Conservation (phyloP, 768 basidiomycete species). For the Rhodosporidiobolus sp. region DNA sequence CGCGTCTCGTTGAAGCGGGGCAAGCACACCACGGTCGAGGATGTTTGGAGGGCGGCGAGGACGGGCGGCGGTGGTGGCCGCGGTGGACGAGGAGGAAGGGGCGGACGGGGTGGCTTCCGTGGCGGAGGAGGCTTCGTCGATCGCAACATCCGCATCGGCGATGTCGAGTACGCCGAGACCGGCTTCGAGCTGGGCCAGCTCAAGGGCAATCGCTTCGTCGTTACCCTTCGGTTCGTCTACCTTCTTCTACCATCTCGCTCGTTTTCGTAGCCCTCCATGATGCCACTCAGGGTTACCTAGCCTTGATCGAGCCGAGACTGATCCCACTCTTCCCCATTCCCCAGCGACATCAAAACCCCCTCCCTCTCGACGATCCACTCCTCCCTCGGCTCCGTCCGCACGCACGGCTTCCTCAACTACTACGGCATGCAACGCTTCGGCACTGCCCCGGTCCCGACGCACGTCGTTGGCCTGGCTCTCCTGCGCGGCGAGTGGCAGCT, state of each 20-base stretch:
- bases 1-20: conserved; percentile 75
- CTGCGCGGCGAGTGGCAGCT: conserved; percentile 85
- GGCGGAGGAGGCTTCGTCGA: conserved; percentile 58
- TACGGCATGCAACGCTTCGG: conserved; percentile 99
- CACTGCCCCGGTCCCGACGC: conserved; percentile 91
- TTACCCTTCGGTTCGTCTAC: conserved; percentile 75
- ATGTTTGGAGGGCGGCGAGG: conserved; percentile 63
- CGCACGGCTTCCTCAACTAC: conserved; percentile 93
- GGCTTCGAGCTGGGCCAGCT: conserved; percentile 89
- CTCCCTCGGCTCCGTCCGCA: conserved; percentile 71
- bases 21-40: conserved; percentile 65
- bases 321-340: not conserved
- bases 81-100: conserved; percentile 34
- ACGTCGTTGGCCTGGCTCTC: conserved; percentile 85
- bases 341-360: conserved; percentile 78
- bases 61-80: conserved; percentile 49
- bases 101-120: conserved; percentile 23
- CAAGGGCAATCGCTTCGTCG: conserved; percentile 91
- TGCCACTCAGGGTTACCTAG: not conserved
- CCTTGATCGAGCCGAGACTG: too few relatives aligned
- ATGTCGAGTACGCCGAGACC: conserved; percentile 77
- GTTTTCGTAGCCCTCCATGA: not conserved
- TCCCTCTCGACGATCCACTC: conserved; percentile 68
- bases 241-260: not conserved
- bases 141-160: conserved; percentile 79